Base-by-base conservation (phyloP, 2,329 filamentous ascomycete genomes). In the Xylariales sp. region DNA sequence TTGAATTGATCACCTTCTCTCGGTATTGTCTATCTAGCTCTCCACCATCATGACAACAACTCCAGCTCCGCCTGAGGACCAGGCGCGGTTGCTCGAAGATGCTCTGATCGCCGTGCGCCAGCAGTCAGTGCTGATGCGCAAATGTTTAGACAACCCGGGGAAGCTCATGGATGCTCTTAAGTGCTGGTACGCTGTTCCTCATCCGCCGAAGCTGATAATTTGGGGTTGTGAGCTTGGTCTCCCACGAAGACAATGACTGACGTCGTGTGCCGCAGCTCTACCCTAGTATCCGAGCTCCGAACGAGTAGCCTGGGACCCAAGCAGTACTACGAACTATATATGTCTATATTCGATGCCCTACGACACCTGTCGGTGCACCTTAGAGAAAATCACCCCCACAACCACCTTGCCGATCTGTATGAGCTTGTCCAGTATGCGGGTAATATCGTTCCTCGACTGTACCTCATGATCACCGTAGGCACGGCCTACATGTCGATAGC, bases 81-180 rank as follows among this genome's bases (percentile, higher is more conserved):
- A 84, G 78, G 88, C 87, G 58, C 86, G 90, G 59, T 80, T 98
- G 71, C 84, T 98, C 55, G 93, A 98, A 71, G 93, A 98, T 84
- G 93, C 94, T 59, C 74, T 97, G 67, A 81, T 86, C 47, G 91
- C 95, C 39, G 94, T 98, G 68, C 88, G 91, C 69, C 91, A 97
- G 70, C 94, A 98, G 78, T 93, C 91, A 45, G 81, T 83, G 59
- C 78, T 95, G 63, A 98, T 98, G 93, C 89, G 91, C 71, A 91
- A 94, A 73, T 97, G 90, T 59, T 78, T 98, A 47, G 94, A 98
- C 63, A 94, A 88, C 8, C 90, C 93, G 5, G 91, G 93, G 51
- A 98, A 98, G 78, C 82, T 98, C 52, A 98, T 98, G 93, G 93
- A 98, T 74, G 93, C 93, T 57, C 80, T 98, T 58, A 98, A 98